These are phyloP conservation scores for Salix suchowensis DNA, from an alignment of 345 rosid species.

Conservation along the genomic window DNA sequence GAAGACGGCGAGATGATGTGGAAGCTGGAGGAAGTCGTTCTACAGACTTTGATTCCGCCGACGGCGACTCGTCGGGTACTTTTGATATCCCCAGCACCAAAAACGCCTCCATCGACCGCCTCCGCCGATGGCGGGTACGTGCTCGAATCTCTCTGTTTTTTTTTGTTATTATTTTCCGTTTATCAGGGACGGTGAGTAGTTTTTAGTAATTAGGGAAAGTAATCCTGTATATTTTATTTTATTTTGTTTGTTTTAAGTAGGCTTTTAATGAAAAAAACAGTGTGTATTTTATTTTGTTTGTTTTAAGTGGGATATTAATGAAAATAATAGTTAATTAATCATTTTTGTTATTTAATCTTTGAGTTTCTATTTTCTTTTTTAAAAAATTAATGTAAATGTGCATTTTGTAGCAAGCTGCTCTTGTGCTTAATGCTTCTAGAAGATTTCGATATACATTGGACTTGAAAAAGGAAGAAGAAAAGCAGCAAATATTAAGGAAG, in stretches of 20 bases:
- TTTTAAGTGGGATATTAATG: too few relatives aligned
- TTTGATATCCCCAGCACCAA: slow-evolving; percentile 24
- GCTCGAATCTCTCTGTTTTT: background rate
- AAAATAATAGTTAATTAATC: background rate
- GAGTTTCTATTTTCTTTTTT: background rate
- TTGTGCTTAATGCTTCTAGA: slow-evolving; percentile 91
- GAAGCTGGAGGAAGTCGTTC: slow-evolving; percentile 11
- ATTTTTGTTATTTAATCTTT: too few relatives aligned
- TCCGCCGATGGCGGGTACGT: slow-evolving; percentile 33
- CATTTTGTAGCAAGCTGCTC: slow-evolving; percentile 71
- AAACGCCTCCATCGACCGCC: slow-evolving; percentile 22
- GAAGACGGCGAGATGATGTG: slow-evolving; percentile 12
- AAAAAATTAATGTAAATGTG: background rate
- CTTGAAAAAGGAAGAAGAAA: slow-evolving; percentile 81
- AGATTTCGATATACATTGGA: slow-evolving; percentile 95
- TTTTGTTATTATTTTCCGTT: background rate
- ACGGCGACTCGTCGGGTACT: slow-evolving; percentile 9
- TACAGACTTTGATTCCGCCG: background rate
- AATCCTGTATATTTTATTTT: too few relatives aligned
- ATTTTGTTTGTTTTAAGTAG: too few relatives aligned
- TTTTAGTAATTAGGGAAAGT: background rate
- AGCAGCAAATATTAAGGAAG: slow-evolving; percentile 60
- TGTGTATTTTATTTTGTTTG: too few relatives aligned
- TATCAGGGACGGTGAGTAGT: background rate
- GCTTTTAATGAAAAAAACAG: too few relatives aligned